Evolutionary conservation across 805 yeast genomes (phyloP).

Genomic region (Candida gorgasii): DNA sequence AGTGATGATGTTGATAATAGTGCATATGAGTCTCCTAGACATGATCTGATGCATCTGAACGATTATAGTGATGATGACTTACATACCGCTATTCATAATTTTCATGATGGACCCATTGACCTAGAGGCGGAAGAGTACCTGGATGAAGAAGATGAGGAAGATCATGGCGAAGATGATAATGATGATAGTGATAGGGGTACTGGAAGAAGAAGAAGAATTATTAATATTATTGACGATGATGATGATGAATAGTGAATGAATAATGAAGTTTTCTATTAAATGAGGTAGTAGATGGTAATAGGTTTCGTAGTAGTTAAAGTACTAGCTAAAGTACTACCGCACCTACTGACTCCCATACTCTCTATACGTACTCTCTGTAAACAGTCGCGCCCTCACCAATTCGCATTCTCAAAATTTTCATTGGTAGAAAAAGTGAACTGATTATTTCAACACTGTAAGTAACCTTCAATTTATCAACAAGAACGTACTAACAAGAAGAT

Average conservation of each 20-base stretch:
- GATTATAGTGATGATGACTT: slow-evolving; percentile 19
- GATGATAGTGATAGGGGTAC: too few species aligned
- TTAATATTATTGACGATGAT: slow-evolving; percentile 21
- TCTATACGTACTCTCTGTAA: too few species aligned
- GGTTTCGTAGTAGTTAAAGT: too few species aligned
- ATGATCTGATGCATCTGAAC: background rate
- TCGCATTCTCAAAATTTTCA: slow-evolving; percentile 11
- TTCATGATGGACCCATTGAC: slow-evolving; percentile 15
- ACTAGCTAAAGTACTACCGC: too few species aligned
- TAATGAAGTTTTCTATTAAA: background rate
- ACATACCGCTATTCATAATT: slow-evolving; percentile 26
- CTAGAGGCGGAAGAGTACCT: slow-evolving; percentile 13
- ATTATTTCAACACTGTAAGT: slow-evolving; percentile 13
- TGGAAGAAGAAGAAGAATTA: slow-evolving; percentile 16
- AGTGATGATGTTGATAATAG: background rate
- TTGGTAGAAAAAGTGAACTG: slow-evolving; percentile 20
- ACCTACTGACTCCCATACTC: too few species aligned
- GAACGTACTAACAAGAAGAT: slow-evolving; percentile 18
- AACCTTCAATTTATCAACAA: background rate
- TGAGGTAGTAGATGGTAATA: too few species aligned
- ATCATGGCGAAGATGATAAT: slow-evolving; percentile 2
- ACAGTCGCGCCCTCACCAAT: slow-evolving; percentile 1
- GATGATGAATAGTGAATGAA: slow-evolving; percentile 7
- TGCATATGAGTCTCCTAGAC: background rate
- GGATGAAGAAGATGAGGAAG: slow-evolving; percentile 12